Evolutionary conservation across 768 basidiomycete species (phyloP).

Genomic region (Russula earlei): DNA sequence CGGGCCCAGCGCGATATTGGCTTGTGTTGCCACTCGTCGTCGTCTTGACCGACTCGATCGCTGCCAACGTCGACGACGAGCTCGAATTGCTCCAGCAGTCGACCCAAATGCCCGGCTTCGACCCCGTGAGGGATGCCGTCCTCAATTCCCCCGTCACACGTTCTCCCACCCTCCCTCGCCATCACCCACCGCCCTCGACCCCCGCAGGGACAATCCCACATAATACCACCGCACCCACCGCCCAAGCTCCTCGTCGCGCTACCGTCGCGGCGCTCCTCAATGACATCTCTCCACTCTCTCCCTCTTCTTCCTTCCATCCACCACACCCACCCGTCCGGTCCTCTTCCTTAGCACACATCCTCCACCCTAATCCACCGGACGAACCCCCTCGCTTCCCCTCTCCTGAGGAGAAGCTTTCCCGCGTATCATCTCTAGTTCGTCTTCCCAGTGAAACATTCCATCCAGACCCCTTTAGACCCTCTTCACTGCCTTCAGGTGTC

Average conservation of each 20-base stretch:
- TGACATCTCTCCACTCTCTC: conserved; percentile 33
- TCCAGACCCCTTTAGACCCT: background rate
- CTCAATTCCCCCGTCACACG: conserved; percentile 62
- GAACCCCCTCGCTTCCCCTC: conserved; percentile 17
- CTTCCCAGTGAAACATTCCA: background rate
- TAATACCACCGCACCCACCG: conserved; percentile 29
- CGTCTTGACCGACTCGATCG: conserved; percentile 2
- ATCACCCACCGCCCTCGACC: conserved; percentile 18
- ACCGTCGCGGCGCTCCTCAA: conserved; percentile 76
- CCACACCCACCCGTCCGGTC: conserved; percentile 13
- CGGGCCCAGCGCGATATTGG: conserved; percentile 1
- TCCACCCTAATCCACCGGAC: conserved; percentile 20
- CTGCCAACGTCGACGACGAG: conserved; percentile 8
- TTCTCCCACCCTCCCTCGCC: conserved; percentile 31
- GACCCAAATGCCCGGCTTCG: conserved; percentile 57
- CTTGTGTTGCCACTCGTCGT: conserved; percentile 3
- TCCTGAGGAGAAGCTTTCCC: conserved; percentile 18
- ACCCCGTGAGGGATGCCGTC: conserved; percentile 82
- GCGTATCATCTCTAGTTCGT: conserved; percentile 15
- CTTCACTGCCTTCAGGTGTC: conserved; percentile 2
- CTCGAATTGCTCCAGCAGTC: background rate
- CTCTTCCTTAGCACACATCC: conserved; percentile 21
- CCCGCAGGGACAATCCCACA: conserved; percentile 31
- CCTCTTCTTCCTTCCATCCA: conserved; percentile 19
- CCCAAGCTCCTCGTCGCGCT: conserved; percentile 42